Conservation (phyloP, 768 basidiomycete genomes). For the Serendipita vermifera region DNA sequence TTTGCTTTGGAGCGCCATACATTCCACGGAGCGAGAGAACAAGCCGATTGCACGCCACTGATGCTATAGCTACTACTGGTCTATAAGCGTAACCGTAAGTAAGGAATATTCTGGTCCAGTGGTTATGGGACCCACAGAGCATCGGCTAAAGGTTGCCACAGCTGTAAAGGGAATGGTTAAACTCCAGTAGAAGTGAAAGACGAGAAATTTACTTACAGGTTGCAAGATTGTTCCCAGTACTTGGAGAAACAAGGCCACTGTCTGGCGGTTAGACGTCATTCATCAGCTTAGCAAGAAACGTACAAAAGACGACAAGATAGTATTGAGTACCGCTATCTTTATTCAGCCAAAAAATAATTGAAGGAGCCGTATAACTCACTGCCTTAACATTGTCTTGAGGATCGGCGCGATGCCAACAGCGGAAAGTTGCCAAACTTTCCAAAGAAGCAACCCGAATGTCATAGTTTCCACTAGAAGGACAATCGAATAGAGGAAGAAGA, state of each 20-base stretch:
- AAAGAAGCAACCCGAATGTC: background rate
- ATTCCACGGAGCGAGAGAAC: conserved; percentile 7
- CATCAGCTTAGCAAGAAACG: background rate
- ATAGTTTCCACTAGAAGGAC: background rate
- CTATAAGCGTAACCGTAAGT: too few relatives aligned
- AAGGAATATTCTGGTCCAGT: too few relatives aligned
- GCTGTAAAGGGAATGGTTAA: background rate
- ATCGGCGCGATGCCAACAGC: conserved; percentile 3
- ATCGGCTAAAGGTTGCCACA: conserved; percentile 4
- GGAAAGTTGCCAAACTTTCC: conserved; percentile 3
- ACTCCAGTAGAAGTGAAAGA: background rate
- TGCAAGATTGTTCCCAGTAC: conserved; percentile 1
- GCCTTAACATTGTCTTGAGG: conserved; percentile 3
- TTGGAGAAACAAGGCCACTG: background rate
- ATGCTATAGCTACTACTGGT: background rate
- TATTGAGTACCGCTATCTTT: background rate
- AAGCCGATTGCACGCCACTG: background rate
- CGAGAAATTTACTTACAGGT: background rate
- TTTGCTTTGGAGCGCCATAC: background rate
- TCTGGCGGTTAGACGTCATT: background rate
- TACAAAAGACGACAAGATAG: conserved; percentile 6
- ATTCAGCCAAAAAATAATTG: background rate
- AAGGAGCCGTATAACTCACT: background rate
- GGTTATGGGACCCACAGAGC: background rate
- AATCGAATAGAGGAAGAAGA: conserved; percentile 5